A percentile compares a stretch with the other conserved stretches of the same genome.
These are phyloP conservation scores for Spathaspora passalidarum DNA, from an alignment of 805 yeast genomes.

Conservation along the genomic window DNA sequence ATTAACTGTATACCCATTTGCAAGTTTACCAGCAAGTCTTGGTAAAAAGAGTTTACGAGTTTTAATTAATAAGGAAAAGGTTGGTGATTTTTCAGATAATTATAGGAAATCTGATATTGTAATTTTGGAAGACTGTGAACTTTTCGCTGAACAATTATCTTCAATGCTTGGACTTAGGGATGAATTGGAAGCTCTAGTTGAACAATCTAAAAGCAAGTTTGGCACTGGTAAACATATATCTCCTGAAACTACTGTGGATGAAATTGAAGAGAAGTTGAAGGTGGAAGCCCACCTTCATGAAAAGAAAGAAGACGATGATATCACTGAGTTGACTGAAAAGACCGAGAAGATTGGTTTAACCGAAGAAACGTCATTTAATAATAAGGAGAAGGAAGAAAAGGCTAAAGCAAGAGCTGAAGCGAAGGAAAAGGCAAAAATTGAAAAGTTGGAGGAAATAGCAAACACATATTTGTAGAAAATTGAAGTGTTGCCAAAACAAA, in stretches of 20 bases:
- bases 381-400: slow-evolving; percentile 5
- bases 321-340: slow-evolving; percentile 2
- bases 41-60: slow-evolving; percentile 47
- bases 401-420: neutral
- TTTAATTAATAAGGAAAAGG: slow-evolving; percentile 70
- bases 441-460: neutral
- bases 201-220: slow-evolving; percentile 10
- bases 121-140: slow-evolving; percentile 62
- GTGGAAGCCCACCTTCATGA: slow-evolving; percentile 2
- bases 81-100: slow-evolving; percentile 62
- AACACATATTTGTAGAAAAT: neutral
- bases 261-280: slow-evolving; percentile 12
- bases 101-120: slow-evolving; percentile 59
- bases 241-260: slow-evolving; percentile 9
- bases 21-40: slow-evolving; percentile 71
- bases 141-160: slow-evolving; percentile 53
- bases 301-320: slow-evolving; percentile 1
- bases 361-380: slow-evolving; percentile 4
- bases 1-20: slow-evolving; percentile 87
- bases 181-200: slow-evolving; percentile 46
- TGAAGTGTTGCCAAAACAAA: neutral
- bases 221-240: slow-evolving; percentile 12
- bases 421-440: slow-evolving; percentile 7
- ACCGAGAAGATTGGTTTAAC: slow-evolving; percentile 2
- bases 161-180: slow-evolving; percentile 61